Evolutionary conservation across 179 eudicot genomes (phyloP).

Genomic region (Patellifolia procumbens): DNA sequence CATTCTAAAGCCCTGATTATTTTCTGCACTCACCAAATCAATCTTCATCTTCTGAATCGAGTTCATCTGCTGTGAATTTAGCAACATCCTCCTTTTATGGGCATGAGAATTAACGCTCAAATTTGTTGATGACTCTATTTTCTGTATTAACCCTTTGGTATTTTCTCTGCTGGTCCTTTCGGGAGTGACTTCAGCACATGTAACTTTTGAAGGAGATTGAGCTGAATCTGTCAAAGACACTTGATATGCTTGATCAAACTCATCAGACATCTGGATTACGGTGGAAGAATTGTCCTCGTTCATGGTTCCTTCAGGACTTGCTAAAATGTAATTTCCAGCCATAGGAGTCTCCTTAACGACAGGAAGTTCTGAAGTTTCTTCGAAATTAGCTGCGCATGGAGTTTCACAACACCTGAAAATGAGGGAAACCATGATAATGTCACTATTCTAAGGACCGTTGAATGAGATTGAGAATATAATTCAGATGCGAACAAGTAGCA

Average conservation of each 20-base stretch:
- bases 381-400: constrained; percentile 26
- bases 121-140: constrained; percentile 44
- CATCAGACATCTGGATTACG: constrained; percentile 35
- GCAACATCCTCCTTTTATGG: constrained; percentile 62
- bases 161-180: constrained; percentile 35
- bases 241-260: constrained; percentile 38
- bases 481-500: not conserved
- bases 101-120: constrained; percentile 70
- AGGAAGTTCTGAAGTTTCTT: constrained; percentile 45
- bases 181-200: constrained; percentile 55
- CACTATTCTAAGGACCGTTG: not conserved
- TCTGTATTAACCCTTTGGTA: constrained; percentile 29
- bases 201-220: constrained; percentile 31
- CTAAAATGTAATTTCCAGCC: constrained; percentile 22
- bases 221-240: constrained; percentile 29
- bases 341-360: constrained; percentile 66
- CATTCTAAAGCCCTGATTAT: constrained; percentile 26
- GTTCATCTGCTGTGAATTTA: constrained; percentile 37
- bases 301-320: constrained; percentile 44
- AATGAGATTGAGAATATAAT: not conserved
- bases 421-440: not conserved
- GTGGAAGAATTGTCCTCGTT: constrained; percentile 52
- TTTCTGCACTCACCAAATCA: constrained; percentile 33
- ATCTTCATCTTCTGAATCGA: constrained; percentile 33
- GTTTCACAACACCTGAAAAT: constrained; percentile 45